Conservation (phyloP, 2,329 filamentous ascomycete genomes). For the Plectosphaerella plurivora region DNA sequence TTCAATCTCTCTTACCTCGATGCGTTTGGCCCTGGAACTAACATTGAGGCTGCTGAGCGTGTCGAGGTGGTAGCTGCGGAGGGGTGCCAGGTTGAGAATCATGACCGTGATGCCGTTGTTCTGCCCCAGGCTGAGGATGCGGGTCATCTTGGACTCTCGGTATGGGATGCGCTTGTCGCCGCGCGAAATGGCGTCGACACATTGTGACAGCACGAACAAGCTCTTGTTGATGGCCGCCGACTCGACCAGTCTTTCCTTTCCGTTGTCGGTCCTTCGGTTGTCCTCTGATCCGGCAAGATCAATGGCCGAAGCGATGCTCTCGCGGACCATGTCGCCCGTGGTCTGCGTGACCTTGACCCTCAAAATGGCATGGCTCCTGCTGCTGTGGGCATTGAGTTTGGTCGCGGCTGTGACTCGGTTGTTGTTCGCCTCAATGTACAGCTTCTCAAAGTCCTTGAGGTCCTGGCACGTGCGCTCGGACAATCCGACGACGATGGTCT, state of each 20-base stretch:
- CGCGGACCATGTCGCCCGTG: slow-evolving; percentile 60
- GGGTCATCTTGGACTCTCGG: slow-evolving; percentile 94
- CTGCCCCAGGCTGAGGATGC: slow-evolving; percentile 86
- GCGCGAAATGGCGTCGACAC: slow-evolving; percentile 85
- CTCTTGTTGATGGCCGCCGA: slow-evolving; percentile 98
- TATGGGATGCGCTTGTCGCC: slow-evolving; percentile 80
- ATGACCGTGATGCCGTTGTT: slow-evolving; percentile 95
- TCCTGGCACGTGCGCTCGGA: slow-evolving; percentile 78
- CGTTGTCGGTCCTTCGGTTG: slow-evolving; percentile 90
- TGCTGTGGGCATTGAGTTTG: slow-evolving; percentile 89
- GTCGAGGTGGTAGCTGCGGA: slow-evolving; percentile 90
- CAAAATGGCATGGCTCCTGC: slow-evolving; percentile 83
- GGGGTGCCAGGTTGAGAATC: slow-evolving; percentile 89
- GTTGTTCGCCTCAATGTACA: slow-evolving; percentile 89
- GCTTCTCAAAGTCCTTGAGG: slow-evolving; percentile 81
- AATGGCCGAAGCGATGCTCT: slow-evolving; percentile 88
- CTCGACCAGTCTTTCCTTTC: slow-evolving; percentile 87
- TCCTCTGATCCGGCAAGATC: slow-evolving; percentile 95
- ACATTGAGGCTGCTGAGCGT: slow-evolving; percentile 93
- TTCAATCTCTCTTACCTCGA: slow-evolving; percentile 91
- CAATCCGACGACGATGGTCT: slow-evolving; percentile 81
- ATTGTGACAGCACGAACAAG: slow-evolving; percentile 89
- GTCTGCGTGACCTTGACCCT: slow-evolving; percentile 83
- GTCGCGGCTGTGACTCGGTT: slow-evolving; percentile 87
- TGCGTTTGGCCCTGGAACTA: slow-evolving; percentile 91